Conservation (phyloP, 2,329 filamentous ascomycete species). For the Monosporascus sp. region DNA sequence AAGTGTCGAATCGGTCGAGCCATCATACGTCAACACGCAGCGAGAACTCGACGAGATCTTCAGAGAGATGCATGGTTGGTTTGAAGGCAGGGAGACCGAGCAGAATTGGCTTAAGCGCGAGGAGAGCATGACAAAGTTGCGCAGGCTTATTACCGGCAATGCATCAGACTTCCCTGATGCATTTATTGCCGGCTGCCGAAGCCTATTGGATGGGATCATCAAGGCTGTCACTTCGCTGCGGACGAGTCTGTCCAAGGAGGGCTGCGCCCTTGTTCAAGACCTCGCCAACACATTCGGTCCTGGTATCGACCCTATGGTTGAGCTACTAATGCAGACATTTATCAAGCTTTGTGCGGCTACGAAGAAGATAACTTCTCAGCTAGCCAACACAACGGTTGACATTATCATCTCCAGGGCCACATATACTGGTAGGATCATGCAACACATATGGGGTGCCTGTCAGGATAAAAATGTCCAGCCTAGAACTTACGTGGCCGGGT, state of each 20-base stretch:
- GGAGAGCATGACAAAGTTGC: constrained; percentile 69
- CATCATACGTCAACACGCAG: constrained; percentile 75
- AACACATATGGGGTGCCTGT: constrained; percentile 75
- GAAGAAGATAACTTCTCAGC: constrained; percentile 87
- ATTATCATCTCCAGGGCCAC: constrained; percentile 73
- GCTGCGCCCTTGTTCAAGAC: constrained; percentile 79
- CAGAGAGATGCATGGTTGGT: constrained; percentile 71
- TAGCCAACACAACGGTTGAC: constrained; percentile 76
- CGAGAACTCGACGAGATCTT: constrained; percentile 86
- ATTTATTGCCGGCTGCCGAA: constrained; percentile 67
- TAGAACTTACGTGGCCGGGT: constrained; percentile 70
- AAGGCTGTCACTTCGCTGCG: constrained; percentile 79
- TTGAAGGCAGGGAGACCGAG: constrained; percentile 85
- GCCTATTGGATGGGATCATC: constrained; percentile 78
- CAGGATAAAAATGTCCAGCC: constrained; percentile 94
- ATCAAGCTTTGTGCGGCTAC: constrained; percentile 85
- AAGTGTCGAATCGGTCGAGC: constrained; percentile 67
- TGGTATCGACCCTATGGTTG: constrained; percentile 80
- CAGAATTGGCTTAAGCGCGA: constrained; percentile 88
- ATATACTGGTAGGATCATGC: constrained; percentile 75
- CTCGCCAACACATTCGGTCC: constrained; percentile 71
- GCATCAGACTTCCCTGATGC: constrained; percentile 70
- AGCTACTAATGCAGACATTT: constrained; percentile 81
- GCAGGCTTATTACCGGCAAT: constrained; percentile 78
- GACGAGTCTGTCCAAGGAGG: constrained; percentile 86